A percentile compares a stretch with the other conserved stretches of the same genome.
Conservation (phyloP, 2,329 filamentous ascomycete genomes). For the Aspergillus sclerotialis region DNA sequence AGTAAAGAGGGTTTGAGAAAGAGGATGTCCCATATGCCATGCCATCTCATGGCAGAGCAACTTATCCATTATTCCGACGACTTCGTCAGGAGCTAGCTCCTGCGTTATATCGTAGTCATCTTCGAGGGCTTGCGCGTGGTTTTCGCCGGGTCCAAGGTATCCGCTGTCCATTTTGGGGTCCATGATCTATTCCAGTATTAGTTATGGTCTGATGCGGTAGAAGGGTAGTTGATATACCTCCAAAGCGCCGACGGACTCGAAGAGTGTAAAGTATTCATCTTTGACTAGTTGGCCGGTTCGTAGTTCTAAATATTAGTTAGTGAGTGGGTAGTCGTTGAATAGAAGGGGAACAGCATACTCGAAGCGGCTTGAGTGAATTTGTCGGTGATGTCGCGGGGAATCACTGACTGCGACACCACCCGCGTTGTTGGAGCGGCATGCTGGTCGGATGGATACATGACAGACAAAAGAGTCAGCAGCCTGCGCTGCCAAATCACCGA, state of each 20-base stretch:
- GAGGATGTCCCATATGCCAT: conserved; percentile 92
- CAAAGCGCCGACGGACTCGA: conserved; percentile 78
- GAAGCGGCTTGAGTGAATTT: conserved; percentile 47
- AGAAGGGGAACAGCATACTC: conserved; percentile 29
- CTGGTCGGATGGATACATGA: conserved; percentile 30
- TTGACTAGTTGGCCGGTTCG: conserved; percentile 78
- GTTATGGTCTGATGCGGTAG: conserved; percentile 10
- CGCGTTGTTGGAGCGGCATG: conserved; percentile 23
- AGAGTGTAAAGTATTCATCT: conserved; percentile 88
- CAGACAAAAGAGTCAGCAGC: conserved; percentile 13
- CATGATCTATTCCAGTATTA: conserved; percentile 65
- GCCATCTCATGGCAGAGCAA: conserved; percentile 90
- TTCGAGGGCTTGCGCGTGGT: conserved; percentile 54
- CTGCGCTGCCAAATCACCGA: conserved; percentile 15
- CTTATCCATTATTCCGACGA: conserved; percentile 91
- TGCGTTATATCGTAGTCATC: conserved; percentile 70
- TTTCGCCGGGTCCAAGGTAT: conserved; percentile 66
- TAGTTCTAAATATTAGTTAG: conserved; percentile 50
- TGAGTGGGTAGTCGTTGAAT: not conserved
- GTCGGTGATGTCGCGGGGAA: conserved; percentile 48
- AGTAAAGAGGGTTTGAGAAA: conserved; percentile 91
- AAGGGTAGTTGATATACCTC: conserved; percentile 39
- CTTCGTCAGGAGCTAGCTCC: conserved; percentile 65
- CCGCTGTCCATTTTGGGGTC: conserved; percentile 99
- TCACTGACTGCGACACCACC: conserved; percentile 30